phyloP scores from a whole-genome alignment of 139 green algal species.

The Eudorina sp. region DNA sequence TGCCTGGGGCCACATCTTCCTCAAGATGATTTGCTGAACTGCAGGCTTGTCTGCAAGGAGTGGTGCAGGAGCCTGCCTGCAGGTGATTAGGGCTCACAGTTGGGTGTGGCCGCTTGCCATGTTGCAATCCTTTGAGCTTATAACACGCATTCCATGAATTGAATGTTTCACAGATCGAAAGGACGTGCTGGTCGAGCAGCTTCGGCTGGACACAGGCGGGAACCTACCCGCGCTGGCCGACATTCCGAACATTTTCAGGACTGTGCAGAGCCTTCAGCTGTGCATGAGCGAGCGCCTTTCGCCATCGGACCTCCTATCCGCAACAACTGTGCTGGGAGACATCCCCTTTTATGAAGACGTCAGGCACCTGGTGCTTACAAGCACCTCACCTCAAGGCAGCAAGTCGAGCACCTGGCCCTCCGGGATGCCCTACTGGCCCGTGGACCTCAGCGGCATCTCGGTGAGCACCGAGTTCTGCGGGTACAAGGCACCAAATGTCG shows the following conservation, averaged over 20 bases:
- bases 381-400: conserved; percentile 4
- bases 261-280: not conserved
- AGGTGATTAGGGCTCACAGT: not conserved
- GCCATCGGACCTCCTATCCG: not conserved
- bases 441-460: not conserved
- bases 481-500: too few relatives aligned
- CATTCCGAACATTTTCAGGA: not conserved
- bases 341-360: not conserved
- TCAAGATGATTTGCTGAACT: not conserved
- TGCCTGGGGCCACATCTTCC: not conserved
- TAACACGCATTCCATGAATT: not conserved
- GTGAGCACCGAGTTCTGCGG: too few relatives aligned
- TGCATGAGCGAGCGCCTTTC: conserved; percentile 10
- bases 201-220: not conserved
- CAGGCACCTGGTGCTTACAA: not conserved
- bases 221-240: not conserved
- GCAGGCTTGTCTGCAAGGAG: conserved; percentile 5
- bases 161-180: not conserved
- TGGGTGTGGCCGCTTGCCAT: not conserved
- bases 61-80: not conserved
- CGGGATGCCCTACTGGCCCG: conserved; percentile 23
- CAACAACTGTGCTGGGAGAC: not conserved
- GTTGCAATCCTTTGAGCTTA: not conserved
- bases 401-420: not conserved
- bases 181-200: not conserved